Base-by-base conservation (phyloP, 169 alveolate genomes). In the Besnoitia besnoiti region DNA sequence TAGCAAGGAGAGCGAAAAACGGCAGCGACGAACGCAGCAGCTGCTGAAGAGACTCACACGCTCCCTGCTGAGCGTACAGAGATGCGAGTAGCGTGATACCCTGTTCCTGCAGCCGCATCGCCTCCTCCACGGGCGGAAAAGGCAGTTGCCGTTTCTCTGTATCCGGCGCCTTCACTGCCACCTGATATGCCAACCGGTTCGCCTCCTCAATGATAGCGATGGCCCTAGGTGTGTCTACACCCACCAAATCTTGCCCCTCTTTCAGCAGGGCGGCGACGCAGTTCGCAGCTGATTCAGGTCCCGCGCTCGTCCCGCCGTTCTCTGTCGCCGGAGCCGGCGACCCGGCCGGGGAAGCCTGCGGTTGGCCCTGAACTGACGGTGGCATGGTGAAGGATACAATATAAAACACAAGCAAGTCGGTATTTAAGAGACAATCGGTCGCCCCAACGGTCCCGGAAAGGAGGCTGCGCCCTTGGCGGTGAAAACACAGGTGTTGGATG, bases 1-100 rank as follows among this genome's bases (percentile, higher is more conserved):
- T 96, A n/a, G 97, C 96, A 50, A 96, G 94, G 27, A 79, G 50
- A 3, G 85, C 76, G 40, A 96, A 93, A n/a, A 96, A 85, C 33
- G 97, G 96, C 33, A 91, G 92, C 30, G 85, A 84, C 4, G 79
- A 50, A 10, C 44, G 51, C 67, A 91, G 47, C 62, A 91, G 77
- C 16, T 30, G 44, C 75, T 59, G 51, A 12, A 91, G 49, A 4
- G 46, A 14, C 33, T 40, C 75, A n/a, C 49, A n/a, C 35, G 33
- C 90, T 0, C 90, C 92, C 30, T n/a, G 47, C 84, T 84, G 55
- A 2, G 90, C 94, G 33, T 91, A 85, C 47, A 91, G 85, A 21
- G 79, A 73, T n/a, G 94, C 94, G 14, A 91, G 92, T 1, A 39
- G 75, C 0, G 42, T 40, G 27, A 82, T n/a, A 0, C 91, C 82